phyloP scores from a whole-genome alignment of 2,329 filamentous ascomycete genomes.

The Pseudocercospora ulei region DNA sequence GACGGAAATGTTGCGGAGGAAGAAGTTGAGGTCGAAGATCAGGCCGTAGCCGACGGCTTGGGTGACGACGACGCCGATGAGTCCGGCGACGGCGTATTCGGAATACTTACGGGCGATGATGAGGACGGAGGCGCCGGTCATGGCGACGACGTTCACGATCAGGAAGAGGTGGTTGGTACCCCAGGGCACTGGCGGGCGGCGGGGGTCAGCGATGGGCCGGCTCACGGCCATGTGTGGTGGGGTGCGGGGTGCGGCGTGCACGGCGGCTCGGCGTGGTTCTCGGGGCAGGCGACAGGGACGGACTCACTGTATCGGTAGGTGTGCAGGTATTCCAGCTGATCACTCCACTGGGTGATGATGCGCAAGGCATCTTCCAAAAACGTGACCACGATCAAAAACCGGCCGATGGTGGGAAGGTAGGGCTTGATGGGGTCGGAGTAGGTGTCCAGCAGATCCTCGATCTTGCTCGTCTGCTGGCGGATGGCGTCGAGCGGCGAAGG shows the following conservation, averaged over 20 bases:
- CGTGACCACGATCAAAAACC: constrained; percentile 95
- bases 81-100: constrained; percentile 81
- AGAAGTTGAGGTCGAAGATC: constrained; percentile 99
- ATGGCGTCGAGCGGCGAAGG: constrained; percentile 77
- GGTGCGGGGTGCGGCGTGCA: no score
- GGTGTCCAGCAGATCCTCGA: constrained; percentile 85
- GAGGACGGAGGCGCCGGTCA: constrained; percentile 60
- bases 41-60: constrained; percentile 95
- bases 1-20: constrained; percentile 95
- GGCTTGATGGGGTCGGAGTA: constrained; percentile 87
- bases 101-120: constrained; percentile 90
- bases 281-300: no score
- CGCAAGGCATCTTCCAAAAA: constrained; percentile 94
- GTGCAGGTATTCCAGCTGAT: constrained; percentile 85
- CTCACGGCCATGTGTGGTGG: no score
- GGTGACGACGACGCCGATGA: constrained; percentile 81
- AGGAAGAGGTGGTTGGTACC: constrained; percentile 91
- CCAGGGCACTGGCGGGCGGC: constrained; percentile 63
- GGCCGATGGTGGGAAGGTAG: constrained; percentile 91
- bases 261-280: no score
- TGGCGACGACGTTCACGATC: constrained; percentile 77
- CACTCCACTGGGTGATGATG: constrained; percentile 94
- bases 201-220: no score
- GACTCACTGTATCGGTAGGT: constrained; percentile 85
- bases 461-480: constrained; percentile 92